Evolutionary conservation across 257 asterid genomes (phyloP).

Genomic region (Capsicum pubescens): DNA sequence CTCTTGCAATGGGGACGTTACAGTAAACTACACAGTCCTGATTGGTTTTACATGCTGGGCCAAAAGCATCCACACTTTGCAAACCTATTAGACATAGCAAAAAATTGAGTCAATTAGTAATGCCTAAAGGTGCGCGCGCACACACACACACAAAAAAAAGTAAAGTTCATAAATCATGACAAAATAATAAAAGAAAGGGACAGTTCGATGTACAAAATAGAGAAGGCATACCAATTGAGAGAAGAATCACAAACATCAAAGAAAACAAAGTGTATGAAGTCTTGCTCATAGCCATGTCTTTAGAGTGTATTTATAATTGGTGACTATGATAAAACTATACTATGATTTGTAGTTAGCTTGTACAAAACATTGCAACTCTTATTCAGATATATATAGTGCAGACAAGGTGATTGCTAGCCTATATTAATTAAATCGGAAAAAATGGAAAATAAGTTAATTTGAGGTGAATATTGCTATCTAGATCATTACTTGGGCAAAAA

Average conservation of each 20-base stretch:
- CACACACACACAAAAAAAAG: no score
- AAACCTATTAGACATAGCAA: neutral
- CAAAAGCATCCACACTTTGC: neutral
- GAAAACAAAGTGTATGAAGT: neutral
- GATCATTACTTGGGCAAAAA: neutral
- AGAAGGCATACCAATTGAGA: neutral
- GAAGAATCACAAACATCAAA: neutral
- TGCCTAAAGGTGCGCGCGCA: no score
- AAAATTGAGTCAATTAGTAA: neutral
- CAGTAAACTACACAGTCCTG: neutral
- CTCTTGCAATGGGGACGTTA: neutral
- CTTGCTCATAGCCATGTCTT: neutral
- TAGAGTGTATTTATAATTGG: neutral
- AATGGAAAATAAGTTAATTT: neutral
- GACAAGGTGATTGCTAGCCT: neutral
- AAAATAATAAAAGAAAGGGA: neutral
- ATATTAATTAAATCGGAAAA: neutral
- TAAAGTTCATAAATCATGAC: neutral
- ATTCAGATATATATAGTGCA: conserved; percentile 1
- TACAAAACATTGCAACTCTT: neutral
- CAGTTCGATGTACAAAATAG: neutral
- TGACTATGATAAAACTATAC: neutral
- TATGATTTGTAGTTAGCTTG: neutral
- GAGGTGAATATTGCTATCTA: neutral
- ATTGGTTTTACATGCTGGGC: neutral